Evolutionary conservation across 2,329 filamentous ascomycete genomes (phyloP), one percentile per base, ranked within the genome.

Genomic region (Fusarium lateritium): DNA sequence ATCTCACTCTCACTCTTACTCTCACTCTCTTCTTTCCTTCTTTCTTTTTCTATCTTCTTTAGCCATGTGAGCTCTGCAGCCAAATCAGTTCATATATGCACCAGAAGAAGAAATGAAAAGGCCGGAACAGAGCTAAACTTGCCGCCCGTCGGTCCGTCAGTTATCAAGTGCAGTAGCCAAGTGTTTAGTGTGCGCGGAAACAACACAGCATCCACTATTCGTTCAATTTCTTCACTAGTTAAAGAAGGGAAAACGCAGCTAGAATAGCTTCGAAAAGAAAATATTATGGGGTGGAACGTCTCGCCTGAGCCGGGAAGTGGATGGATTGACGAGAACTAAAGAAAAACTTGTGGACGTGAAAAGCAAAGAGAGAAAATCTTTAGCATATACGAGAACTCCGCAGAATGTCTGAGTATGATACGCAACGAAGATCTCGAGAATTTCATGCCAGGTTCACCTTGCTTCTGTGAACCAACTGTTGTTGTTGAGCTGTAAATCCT

Each of bases 291-390:
- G 15, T 28, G 42, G 26, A 26, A 22, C n/a, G 21, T 11, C 42
- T 54, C 49, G 56, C 49, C 46, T 54, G 34, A 26, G 26, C 21
- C 24, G 34, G 40, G 28, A 59, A 34, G 56, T 40, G 56, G 40
- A 31, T 39, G 31, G 33, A 42, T 36, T 36, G 34, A 36, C 15
- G 15, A 36, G 6, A 36, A 36, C 17, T 17, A 36, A 17, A 36
- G 14, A 15, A 15, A 36, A 36, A 36, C 34, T 17, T 36, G 14
- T 36, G 14, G 34, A 33, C 31, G 10, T 17, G 42, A 54, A 59
- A 59, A 59, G 49, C 49, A 59, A 59, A n/a, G 42, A n/a, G 42
- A 21, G 31, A 33, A 26, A 54, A 45, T 42, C 55, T 52, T 44
- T 31, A 56, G 21, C 31, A 21, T 2, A 24, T 24, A 15, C 22